phyloP scores from a whole-genome alignment of 202 grass and related monocot genomes.

The Schoenoplectus tabernaemontani region DNA sequence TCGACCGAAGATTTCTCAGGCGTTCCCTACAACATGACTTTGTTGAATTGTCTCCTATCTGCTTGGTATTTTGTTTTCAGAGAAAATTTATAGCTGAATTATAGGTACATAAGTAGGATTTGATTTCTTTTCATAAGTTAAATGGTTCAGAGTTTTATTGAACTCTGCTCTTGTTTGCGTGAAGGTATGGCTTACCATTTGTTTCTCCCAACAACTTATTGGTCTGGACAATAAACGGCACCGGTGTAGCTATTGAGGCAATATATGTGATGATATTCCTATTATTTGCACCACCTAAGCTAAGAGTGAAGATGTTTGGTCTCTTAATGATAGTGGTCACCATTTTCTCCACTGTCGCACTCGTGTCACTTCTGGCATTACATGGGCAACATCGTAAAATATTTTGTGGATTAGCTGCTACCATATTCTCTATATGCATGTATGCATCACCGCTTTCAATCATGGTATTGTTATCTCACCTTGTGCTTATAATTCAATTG shows the following conservation, averaged over 20 bases:
- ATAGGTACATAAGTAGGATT: background rate
- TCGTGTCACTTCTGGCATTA: conserved; percentile 67
- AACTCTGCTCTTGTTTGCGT: background rate
- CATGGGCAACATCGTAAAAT: conserved; percentile 57
- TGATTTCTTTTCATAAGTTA: background rate
- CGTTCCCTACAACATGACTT: conserved; percentile 96
- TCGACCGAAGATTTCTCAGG: conserved; percentile 98
- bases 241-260: conserved; percentile 56
- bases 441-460: conserved; percentile 95
- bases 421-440: conserved; percentile 95
- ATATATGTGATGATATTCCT: conserved; percentile 92
- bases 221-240: conserved; percentile 86
- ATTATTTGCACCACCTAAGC: conserved; percentile 45
- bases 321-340: conserved; percentile 41
- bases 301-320: conserved; percentile 35
- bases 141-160: background rate
- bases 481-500: background rate
- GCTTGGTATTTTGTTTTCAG: conserved; percentile 47
- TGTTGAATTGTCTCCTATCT: conserved; percentile 98
- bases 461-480: conserved; percentile 44
- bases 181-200: conserved; percentile 87
- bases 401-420: conserved; percentile 82
- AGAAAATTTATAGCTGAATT: background rate
- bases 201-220: conserved; percentile 91
- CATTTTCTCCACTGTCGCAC: conserved; percentile 53